Evolutionary conservation across 495 filamentous ascomycete species (phyloP).

Genomic region (Podospora pseudoanserina): DNA sequence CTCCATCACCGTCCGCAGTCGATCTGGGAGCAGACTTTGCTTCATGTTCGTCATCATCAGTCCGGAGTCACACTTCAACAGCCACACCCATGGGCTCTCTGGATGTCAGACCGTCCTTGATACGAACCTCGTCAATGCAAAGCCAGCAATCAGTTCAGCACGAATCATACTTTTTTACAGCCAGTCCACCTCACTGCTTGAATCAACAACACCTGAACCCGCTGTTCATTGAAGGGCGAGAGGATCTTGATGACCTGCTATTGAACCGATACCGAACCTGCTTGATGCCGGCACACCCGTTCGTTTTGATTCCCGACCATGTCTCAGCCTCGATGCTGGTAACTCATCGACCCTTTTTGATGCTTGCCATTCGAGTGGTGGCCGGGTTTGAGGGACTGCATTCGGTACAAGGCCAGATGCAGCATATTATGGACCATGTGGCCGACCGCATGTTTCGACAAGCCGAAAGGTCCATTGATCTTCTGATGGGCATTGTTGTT

Average conservation of each 20-base stretch:
- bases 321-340: slow-evolving; percentile 24
- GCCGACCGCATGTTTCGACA: slow-evolving; percentile 44
- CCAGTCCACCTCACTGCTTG: not conserved
- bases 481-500: slow-evolving; percentile 47
- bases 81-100: slow-evolving; percentile 2
- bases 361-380: slow-evolving; percentile 37
- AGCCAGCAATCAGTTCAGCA: not conserved
- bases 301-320: slow-evolving; percentile 34
- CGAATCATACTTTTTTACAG: slow-evolving; percentile 5
- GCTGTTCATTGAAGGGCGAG: slow-evolving; percentile 5
- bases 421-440: slow-evolving; percentile 38
- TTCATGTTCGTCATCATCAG: slow-evolving; percentile 3
- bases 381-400: slow-evolving; percentile 37
- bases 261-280: slow-evolving; percentile 33
- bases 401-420: slow-evolving; percentile 37
- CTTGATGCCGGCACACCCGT: slow-evolving; percentile 37
- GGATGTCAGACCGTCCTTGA: not conserved
- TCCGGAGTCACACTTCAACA: not conserved
- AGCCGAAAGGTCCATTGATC: slow-evolving; percentile 46
- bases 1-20: slow-evolving; percentile 7
- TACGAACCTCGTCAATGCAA: not conserved
- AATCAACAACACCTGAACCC: not conserved
- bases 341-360: slow-evolving; percentile 32
- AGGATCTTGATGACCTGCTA: slow-evolving; percentile 31
- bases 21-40: not conserved